A percentile compares a stretch with the other conserved stretches of the same genome.
Conservation (phyloP, 2,329 filamentous ascomycete genomes). For the Periconia digitata region DNA sequence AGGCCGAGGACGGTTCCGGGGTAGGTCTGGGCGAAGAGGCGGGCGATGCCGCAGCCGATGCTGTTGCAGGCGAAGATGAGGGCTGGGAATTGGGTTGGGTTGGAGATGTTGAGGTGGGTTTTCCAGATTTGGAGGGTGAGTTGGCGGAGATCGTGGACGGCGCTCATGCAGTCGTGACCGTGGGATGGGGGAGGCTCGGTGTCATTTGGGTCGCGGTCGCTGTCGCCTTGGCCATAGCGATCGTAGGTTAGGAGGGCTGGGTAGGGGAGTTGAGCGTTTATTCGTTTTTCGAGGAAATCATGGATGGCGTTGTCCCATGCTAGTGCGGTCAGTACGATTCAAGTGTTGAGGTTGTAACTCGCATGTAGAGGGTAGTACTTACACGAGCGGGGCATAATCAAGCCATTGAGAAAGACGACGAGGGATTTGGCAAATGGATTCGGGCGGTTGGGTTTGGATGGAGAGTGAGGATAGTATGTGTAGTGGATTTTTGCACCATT, state of each 20-base stretch:
- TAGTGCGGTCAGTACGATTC: too few species aligned
- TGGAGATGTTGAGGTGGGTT: slow-evolving; percentile 34
- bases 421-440: slow-evolving; percentile 41
- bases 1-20: slow-evolving; percentile 50
- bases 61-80: slow-evolving; percentile 55
- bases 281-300: slow-evolving; percentile 30
- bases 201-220: slow-evolving; percentile 49
- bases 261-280: slow-evolving; percentile 25
- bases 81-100: slow-evolving; percentile 33
- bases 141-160: slow-evolving; percentile 49
- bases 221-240: slow-evolving; percentile 60
- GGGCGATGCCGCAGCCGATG: slow-evolving; percentile 56
- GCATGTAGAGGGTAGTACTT: too few species aligned
- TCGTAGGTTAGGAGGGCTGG: slow-evolving; percentile 58
- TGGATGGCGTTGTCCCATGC: slow-evolving; percentile 42
- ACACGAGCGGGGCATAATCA: slow-evolving; percentile 45
- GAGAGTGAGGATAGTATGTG: slow-evolving; percentile 37
- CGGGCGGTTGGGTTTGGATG: slow-evolving; percentile 19
- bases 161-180: slow-evolving; percentile 52
- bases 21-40: slow-evolving; percentile 54
- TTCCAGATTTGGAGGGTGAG: slow-evolving; percentile 46
- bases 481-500: slow-evolving; percentile 33
- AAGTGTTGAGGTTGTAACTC: too few species aligned
- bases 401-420: slow-evolving; percentile 50
- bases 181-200: slow-evolving; percentile 39